These are phyloP conservation scores for Hippophae tibetana DNA, from an alignment of 306 rosid species.

Conservation along the genomic window DNA sequence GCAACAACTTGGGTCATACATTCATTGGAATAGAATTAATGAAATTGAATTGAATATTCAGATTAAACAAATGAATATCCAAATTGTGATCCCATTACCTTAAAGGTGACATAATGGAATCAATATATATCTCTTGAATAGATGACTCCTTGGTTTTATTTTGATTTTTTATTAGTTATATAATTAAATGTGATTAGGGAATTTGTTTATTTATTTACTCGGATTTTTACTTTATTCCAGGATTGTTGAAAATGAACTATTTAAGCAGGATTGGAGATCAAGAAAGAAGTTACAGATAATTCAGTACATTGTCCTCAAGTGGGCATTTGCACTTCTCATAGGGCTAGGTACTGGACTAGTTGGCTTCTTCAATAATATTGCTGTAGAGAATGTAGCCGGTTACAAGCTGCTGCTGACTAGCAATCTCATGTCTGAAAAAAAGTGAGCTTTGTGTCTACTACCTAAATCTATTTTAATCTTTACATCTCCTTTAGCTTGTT, in stretches of 20 bases:
- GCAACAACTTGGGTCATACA: no score
- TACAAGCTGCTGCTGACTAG: conserved; percentile 52
- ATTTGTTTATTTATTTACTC: no score
- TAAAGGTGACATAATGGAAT: no score
- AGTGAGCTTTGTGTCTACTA: conserved; percentile 31
- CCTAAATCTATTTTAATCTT: background rate
- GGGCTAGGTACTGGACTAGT: conserved; percentile 65
- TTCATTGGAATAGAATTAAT: no score
- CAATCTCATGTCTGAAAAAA: conserved; percentile 40
- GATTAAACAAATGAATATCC: no score
- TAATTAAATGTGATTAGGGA: no score
- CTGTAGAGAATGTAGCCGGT: conserved; percentile 79
- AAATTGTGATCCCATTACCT: no score
- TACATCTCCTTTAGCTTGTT: background rate
- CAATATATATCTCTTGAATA: no score
- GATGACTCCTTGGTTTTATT: no score
- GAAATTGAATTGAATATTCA: no score
- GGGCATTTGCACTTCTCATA: conserved; percentile 62
- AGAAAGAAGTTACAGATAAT: conserved; percentile 37
- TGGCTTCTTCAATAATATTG: conserved; percentile 61
- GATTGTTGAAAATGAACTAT: conserved; percentile 67
- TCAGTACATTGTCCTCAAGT: conserved; percentile 53
- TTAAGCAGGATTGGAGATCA: conserved; percentile 74
- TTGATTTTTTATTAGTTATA: no score
- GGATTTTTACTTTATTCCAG: conserved; percentile 17